A percentile compares a stretch with the other conserved stretches of the same genome.
Conservation (phyloP, 2,329 filamentous ascomycete genomes). For the Calonectria hawksworthii region DNA sequence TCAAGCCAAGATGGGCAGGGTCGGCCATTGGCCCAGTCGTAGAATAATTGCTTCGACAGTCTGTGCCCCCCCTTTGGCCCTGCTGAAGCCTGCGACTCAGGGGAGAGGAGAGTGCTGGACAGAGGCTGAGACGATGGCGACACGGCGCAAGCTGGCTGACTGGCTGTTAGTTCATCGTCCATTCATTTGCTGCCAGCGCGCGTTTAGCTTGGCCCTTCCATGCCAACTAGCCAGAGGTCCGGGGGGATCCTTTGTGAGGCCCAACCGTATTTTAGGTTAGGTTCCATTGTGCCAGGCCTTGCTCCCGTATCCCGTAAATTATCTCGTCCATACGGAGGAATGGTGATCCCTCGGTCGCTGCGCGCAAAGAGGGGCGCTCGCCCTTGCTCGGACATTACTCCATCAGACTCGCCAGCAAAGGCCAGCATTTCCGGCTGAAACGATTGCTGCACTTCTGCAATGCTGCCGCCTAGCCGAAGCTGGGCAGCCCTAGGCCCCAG, state of each 20-base stretch:
- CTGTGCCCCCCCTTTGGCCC: not conserved
- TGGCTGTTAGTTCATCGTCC: not conserved
- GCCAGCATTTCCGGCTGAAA: not conserved
- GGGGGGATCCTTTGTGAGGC: not conserved
- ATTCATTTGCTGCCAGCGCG: not conserved
- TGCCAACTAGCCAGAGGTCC: not conserved
- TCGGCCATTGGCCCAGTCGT: not conserved
- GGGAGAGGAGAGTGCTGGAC: not conserved
- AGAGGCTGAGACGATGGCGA: not conserved
- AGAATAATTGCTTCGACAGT: not conserved
- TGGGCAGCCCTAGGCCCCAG: conserved; percentile 14
- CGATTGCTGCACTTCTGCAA: not conserved
- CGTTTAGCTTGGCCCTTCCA: not conserved
- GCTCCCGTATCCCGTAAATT: not conserved
- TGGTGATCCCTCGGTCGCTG: not conserved
- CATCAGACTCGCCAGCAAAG: not conserved
- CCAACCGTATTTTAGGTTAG: not conserved
- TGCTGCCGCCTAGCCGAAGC: conserved; percentile 11
- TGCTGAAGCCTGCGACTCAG: not conserved
- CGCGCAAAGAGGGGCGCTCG: not conserved
- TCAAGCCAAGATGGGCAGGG: not conserved
- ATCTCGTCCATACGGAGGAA: not conserved
- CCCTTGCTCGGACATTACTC: conserved; percentile 17
- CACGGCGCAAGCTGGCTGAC: not conserved
- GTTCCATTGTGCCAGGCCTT: not conserved